phyloP scores from a whole-genome alignment of 768 basidiomycete genomes.

The Trametes sanguinea region DNA sequence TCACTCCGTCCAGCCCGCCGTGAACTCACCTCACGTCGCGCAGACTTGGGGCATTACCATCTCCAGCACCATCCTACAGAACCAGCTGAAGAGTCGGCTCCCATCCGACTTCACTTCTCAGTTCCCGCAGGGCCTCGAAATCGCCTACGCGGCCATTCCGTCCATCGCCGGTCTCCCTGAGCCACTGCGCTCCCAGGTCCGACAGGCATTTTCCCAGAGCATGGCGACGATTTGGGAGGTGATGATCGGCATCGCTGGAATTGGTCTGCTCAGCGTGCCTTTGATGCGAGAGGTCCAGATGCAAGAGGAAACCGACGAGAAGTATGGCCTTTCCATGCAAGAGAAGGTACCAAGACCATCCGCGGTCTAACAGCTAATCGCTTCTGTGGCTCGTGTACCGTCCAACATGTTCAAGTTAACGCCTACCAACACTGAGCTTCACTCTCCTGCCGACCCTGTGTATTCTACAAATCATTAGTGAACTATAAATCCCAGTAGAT shows the following conservation, averaged over 20 bases:
- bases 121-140: slow-evolving; percentile 27
- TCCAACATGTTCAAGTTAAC: no score
- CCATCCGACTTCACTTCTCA: slow-evolving; percentile 30
- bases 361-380: no score
- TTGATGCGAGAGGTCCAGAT: slow-evolving; percentile 34
- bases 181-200: slow-evolving; percentile 37
- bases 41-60: slow-evolving; percentile 39
- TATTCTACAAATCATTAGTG: no score
- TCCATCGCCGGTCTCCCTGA: slow-evolving; percentile 38
- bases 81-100: slow-evolving; percentile 33
- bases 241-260: slow-evolving; percentile 41
- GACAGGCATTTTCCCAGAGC: slow-evolving; percentile 43
- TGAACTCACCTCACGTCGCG: neutral
- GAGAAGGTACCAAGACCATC: neutral
- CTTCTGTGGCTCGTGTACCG: no score
- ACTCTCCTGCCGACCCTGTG: no score
- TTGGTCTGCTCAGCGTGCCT: slow-evolving; percentile 38
- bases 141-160: slow-evolving; percentile 43
- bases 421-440: no score
- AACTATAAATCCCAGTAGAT: no score
- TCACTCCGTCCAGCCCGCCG: neutral
- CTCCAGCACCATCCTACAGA: slow-evolving; percentile 39
- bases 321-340: slow-evolving; percentile 8
- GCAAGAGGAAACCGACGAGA: slow-evolving; percentile 17
- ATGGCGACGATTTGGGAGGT: slow-evolving; percentile 43